Evolutionary conservation across 2,329 filamentous ascomycete genomes (phyloP).

Genomic region (Neurospora sp.): DNA sequence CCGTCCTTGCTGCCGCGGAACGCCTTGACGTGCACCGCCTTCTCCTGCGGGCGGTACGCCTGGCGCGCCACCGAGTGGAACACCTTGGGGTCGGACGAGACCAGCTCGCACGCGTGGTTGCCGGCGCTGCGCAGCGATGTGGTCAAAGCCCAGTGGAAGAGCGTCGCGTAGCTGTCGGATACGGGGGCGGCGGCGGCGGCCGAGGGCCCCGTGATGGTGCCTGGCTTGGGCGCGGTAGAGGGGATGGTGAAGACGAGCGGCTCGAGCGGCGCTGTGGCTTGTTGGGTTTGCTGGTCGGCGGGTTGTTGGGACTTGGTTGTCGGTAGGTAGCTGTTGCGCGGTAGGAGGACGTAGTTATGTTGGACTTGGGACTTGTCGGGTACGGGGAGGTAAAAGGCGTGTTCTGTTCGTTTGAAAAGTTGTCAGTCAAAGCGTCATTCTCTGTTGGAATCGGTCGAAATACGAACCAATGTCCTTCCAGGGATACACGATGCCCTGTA

Average conservation of each 20-base stretch:
- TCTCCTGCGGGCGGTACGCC: constrained; percentile 48
- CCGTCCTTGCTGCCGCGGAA: constrained; percentile 61
- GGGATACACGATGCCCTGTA: constrained; percentile 44
- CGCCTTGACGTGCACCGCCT: constrained; percentile 54
- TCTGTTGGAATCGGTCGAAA: background rate
- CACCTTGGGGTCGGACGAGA: constrained; percentile 41
- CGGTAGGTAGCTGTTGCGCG: constrained; percentile 41
- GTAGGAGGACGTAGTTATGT: constrained; percentile 56
- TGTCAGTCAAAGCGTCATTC: background rate
- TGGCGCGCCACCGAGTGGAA: constrained; percentile 49
- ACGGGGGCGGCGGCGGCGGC: constrained; percentile 40
- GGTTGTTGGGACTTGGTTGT: constrained; percentile 22
- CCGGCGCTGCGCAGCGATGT: constrained; percentile 39
- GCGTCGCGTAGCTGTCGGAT: constrained; percentile 46
- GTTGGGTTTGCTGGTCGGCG: constrained; percentile 20
- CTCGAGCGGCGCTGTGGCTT: constrained; percentile 31
- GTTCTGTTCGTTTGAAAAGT: constrained; percentile 31
- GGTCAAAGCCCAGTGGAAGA: constrained; percentile 52
- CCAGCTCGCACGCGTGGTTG: constrained; percentile 35
- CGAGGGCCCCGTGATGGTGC: constrained; percentile 41
- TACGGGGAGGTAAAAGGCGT: constrained; percentile 53
- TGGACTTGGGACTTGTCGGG: constrained; percentile 57
- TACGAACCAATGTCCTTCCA: constrained; percentile 53
- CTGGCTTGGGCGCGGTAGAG: constrained; percentile 49
- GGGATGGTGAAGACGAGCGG: constrained; percentile 57